Base-by-base conservation (phyloP, 2,329 filamentous ascomycete species). In the Chrysoporthe austroafricana region DNA sequence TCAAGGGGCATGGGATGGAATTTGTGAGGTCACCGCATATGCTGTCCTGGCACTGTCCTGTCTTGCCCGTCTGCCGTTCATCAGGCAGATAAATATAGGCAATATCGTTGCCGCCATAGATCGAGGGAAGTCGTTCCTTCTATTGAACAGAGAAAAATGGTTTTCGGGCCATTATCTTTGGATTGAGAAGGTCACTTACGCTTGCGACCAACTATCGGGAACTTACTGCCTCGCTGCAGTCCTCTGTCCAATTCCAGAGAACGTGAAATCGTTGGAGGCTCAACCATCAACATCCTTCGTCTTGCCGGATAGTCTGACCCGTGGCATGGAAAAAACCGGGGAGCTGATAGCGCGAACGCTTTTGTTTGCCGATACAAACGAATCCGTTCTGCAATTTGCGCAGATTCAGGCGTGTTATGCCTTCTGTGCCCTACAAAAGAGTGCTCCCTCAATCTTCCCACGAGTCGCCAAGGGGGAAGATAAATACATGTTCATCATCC, bases 171-270 rank as follows among this genome's bases (percentile, higher is more conserved):
- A 60, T n/a, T 9, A 62, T 21, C 18, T 66, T 21, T 69, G 64
- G 67, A 48, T 66, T 26, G 67, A 69, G 43, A 69, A 69, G 26
- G 58, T 66, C 16, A 69, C 68, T 3, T 69, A 67, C 52, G 62
- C 62, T 4, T 69, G 64, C 8, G 32, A 62, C 11, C 21, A 62
- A 3, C 48, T 69, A 1, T 58, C 65, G 2, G 57, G 64, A 43
- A 43, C 66, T 4, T 69, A 69, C 14, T 67, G 57, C 39, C 39
- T 63, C 1, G 68, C 65, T 1, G 68, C 68, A 13, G 26, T 48
- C n/a, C 13, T 57, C 14, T 32, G 18, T 5, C 39, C 52, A 7
- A 26, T 21, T n/a, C 42, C 52, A 46, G 16, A 21, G 21, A 2
- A 4, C 2, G 4, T 8, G 36, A n/a, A 36, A 9, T 21, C 14